Conservation (phyloP, 2,329 filamentous ascomycete genomes). For the Ascosphaera aggregata region DNA sequence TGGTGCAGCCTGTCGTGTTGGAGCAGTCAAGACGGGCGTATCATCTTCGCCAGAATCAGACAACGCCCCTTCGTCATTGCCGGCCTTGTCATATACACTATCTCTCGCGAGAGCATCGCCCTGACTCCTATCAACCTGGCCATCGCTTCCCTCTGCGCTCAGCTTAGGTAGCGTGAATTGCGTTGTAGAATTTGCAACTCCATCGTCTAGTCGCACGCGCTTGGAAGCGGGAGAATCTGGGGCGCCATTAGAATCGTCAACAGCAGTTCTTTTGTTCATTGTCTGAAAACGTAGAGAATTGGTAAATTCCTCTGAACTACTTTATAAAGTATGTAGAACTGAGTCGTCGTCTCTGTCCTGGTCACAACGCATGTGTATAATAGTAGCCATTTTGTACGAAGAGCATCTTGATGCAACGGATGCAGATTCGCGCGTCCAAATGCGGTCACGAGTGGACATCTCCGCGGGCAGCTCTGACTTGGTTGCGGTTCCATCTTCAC, state of each 20-base stretch:
- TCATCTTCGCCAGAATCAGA: slow-evolving; percentile 12
- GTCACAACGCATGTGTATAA: too few species aligned
- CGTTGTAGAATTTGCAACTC: slow-evolving; percentile 4
- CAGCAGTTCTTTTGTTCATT: slow-evolving; percentile 26
- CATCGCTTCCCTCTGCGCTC: background rate
- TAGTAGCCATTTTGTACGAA: too few species aligned
- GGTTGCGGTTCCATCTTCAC: too few species aligned
- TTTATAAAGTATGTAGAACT: too few species aligned
- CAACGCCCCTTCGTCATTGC: slow-evolving; percentile 40
- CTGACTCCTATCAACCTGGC: slow-evolving; percentile 10
- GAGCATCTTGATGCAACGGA: too few species aligned
- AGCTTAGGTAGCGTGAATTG: slow-evolving; percentile 2
- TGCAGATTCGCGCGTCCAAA: too few species aligned
- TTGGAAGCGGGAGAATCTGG: slow-evolving; percentile 21
- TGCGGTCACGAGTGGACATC: too few species aligned
- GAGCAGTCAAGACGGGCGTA: slow-evolving; percentile 13
- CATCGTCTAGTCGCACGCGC: slow-evolving; percentile 19
- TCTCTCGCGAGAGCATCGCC: slow-evolving; percentile 15
- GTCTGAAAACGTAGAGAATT: too few species aligned
- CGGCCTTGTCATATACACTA: slow-evolving; percentile 31
- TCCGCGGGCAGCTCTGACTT: too few species aligned
- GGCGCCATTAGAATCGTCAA: slow-evolving; percentile 18
- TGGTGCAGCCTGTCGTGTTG: slow-evolving; percentile 47
- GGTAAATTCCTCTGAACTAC: too few species aligned
- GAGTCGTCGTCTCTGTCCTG: too few species aligned